A percentile compares a stretch with the other conserved stretches of the same genome.
Evolutionary conservation across 2,329 filamentous ascomycete genomes (phyloP).

Genomic region (Epichloe brachyelytri): DNA sequence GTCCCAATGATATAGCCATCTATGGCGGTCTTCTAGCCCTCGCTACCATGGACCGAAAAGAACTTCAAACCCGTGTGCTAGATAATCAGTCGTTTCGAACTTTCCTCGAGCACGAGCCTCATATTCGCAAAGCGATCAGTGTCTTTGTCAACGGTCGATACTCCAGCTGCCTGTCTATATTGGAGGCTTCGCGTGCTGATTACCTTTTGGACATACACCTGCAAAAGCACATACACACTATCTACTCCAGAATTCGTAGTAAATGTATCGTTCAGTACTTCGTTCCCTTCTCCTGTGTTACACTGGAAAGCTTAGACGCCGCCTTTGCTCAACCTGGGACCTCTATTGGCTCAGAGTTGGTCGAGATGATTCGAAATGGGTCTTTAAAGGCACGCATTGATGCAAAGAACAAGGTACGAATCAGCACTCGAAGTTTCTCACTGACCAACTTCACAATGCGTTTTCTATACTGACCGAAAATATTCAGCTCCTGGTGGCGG

Average conservation of each 20-base stretch:
- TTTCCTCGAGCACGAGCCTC: conserved; percentile 85
- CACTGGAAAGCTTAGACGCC: conserved; percentile 61
- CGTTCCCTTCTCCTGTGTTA: conserved; percentile 78
- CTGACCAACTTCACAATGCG: too few species aligned
- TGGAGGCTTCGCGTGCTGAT: conserved; percentile 71
- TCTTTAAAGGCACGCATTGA: conserved; percentile 72
- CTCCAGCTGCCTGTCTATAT: conserved; percentile 65
- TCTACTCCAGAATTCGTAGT: conserved; percentile 66
- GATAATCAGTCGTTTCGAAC: conserved; percentile 70
- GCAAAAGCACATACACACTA: conserved; percentile 52
- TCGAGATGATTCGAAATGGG: conserved; percentile 61
- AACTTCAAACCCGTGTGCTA: conserved; percentile 63
- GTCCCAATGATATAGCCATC: conserved; percentile 76
- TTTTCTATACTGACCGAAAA: background rate
- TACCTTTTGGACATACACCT: conserved; percentile 87
- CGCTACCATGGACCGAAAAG: conserved; percentile 71
- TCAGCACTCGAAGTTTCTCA: background rate
- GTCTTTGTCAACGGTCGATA: conserved; percentile 89
- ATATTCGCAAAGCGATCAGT: conserved; percentile 80
- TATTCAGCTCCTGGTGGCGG: conserved; percentile 55
- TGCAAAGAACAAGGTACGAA: conserved; percentile 55
- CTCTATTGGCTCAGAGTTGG: conserved; percentile 61
- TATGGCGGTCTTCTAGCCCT: conserved; percentile 87
- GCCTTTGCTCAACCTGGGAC: conserved; percentile 56
- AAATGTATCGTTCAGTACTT: conserved; percentile 95